phyloP scores from a whole-genome alignment of 2,329 filamentous ascomycete species.

The Arthrobotrys pseudoclavata region DNA sequence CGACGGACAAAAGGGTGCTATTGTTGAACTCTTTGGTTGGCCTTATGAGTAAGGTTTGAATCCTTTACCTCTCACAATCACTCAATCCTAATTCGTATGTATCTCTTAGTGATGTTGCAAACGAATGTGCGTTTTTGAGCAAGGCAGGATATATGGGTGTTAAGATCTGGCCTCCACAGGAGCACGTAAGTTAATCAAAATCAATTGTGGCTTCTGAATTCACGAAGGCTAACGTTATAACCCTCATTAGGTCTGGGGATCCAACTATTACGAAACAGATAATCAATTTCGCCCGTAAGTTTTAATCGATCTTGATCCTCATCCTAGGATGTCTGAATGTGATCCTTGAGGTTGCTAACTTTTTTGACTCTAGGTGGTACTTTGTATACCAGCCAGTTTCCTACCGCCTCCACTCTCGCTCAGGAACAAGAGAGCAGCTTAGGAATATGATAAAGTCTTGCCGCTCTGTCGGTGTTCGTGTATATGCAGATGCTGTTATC shows the following conservation, averaged over 20 bases:
- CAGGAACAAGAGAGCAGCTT: conserved; percentile 63
- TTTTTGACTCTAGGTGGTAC: conserved; percentile 30
- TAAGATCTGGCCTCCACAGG: conserved; percentile 64
- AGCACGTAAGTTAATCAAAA: conserved; percentile 58
- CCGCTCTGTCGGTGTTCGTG: conserved; percentile 63
- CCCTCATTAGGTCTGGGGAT: conserved; percentile 62
- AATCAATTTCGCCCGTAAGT: conserved; percentile 64
- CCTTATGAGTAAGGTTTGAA: conserved; percentile 60
- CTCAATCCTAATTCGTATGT: not conserved
- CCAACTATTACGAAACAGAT: conserved; percentile 64
- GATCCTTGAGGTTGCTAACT: not conserved
- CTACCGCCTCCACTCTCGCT: conserved; percentile 64
- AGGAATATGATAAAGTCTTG: conserved; percentile 63
- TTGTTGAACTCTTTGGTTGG: conserved; percentile 65
- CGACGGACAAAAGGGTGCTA: conserved; percentile 64
- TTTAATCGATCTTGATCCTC: not conserved
- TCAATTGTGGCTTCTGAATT: not conserved
- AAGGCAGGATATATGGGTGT: conserved; percentile 65
- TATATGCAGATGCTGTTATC: conserved; percentile 64
- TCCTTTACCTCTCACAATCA: not conserved
- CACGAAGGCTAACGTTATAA: not conserved
- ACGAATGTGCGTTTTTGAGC: conserved; percentile 64
- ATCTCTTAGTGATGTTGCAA: conserved; percentile 62
- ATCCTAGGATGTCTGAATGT: no score
- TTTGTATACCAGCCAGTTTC: conserved; percentile 64